Evolutionary conservation across 768 basidiomycete species (phyloP).

Genomic region (Exidia glandulosa): DNA sequence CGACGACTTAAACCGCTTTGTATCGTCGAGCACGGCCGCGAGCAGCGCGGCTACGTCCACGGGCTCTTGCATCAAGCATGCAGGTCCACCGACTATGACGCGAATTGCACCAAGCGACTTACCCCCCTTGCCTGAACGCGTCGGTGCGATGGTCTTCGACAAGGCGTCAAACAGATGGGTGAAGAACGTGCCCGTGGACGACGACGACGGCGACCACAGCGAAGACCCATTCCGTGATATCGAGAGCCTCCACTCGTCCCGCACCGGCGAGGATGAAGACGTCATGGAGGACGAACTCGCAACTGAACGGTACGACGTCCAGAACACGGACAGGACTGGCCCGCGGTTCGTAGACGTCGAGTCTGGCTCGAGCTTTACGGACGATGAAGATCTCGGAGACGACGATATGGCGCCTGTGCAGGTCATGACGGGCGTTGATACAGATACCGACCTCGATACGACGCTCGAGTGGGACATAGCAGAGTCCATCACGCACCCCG

Average conservation of each 20-base stretch:
- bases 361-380: conserved; percentile 51
- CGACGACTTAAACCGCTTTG: conserved; percentile 70
- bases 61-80: conserved; percentile 75
- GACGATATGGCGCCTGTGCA: conserved; percentile 19
- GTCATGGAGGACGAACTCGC: conserved; percentile 39
- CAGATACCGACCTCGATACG: conserved; percentile 15
- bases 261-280: conserved; percentile 24
- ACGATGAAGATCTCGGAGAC: no score
- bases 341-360: conserved; percentile 30
- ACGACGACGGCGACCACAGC: conserved; percentile 38
- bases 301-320: conserved; percentile 23
- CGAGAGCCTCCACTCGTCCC: conserved; percentile 47
- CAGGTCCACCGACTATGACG: conserved; percentile 66
- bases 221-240: conserved; percentile 91
- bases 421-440: conserved; percentile 38
- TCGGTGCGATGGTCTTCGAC: conserved; percentile 86
- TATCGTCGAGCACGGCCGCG: conserved; percentile 76
- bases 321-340: conserved; percentile 30
- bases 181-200: conserved; percentile 30
- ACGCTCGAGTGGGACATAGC: background rate
- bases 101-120: conserved; percentile 76
- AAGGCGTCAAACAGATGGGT: conserved; percentile 78
- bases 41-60: conserved; percentile 39
- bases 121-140: conserved; percentile 58
- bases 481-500: background rate